Conservation (phyloP, 306 rosid genomes). For the Parietaria judaica region DNA sequence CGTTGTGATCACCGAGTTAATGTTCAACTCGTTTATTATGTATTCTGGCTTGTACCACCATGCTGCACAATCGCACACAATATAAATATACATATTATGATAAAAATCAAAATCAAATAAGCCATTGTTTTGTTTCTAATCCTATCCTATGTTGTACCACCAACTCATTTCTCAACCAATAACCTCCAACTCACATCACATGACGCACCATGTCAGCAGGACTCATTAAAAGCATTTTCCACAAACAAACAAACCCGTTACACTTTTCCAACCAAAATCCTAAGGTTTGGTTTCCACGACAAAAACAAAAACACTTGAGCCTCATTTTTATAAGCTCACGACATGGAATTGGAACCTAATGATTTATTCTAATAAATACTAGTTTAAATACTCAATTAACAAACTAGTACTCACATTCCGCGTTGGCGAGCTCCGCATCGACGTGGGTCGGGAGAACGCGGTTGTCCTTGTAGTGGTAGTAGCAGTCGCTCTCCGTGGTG, state of each 20-base stretch:
- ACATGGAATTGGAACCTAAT: no score
- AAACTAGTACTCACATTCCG: constrained; percentile 36
- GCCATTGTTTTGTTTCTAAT: no score
- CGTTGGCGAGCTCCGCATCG: constrained; percentile 68
- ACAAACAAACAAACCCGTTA: neutral
- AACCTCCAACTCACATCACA: no score
- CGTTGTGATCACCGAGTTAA: constrained; percentile 81
- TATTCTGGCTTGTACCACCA: constrained; percentile 95
- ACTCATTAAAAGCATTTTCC: neutral
- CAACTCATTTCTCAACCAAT: no score
- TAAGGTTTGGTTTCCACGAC: no score
- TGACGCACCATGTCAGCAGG: no score
- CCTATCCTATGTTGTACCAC: no score
- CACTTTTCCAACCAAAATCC: neutral
- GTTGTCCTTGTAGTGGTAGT: constrained; percentile 65
- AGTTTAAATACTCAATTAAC: no score
- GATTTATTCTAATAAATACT: no score
- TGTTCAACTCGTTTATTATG: constrained; percentile 70
- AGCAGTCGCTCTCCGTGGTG: constrained; percentile 37
- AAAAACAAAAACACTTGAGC: no score
- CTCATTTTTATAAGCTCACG: no score
- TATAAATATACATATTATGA: no score
- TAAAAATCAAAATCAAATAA: neutral
- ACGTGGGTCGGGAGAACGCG: constrained; percentile 75
- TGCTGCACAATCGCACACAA: constrained; percentile 26